These are phyloP conservation scores for Athelia sp. DNA, from an alignment of 1,284 basidiomycete species.

Conservation along the genomic window DNA sequence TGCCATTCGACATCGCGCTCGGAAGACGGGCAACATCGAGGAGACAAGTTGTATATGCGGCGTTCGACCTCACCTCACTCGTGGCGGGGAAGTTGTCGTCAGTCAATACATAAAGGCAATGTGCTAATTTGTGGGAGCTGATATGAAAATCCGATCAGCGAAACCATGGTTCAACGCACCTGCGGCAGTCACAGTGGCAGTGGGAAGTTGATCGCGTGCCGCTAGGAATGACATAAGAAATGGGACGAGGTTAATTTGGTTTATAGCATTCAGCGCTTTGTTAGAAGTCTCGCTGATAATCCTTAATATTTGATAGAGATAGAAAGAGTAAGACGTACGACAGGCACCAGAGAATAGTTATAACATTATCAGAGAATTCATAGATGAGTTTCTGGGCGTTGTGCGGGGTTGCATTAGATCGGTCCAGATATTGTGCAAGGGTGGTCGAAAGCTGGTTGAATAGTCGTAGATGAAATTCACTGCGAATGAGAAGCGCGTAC, in stretches of 20 bases:
- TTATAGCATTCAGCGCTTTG: constrained; percentile 85
- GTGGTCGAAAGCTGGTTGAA: constrained; percentile 64
- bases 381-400: constrained; percentile 75
- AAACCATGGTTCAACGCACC: constrained; percentile 37
- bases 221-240: constrained; percentile 84
- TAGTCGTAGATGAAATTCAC: constrained; percentile 5
- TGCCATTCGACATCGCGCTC: constrained; percentile 33
- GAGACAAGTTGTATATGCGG: constrained; percentile 64
- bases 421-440: constrained; percentile 64
- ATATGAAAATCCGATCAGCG: constrained; percentile 1
- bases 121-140: constrained; percentile 46
- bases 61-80: constrained; percentile 55
- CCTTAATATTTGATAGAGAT: constrained; percentile 21
- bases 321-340: constrained; percentile 54
- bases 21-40: constrained; percentile 55
- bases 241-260: constrained; percentile 68
- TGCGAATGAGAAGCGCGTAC: constrained; percentile 30
- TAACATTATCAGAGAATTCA: constrained; percentile 85
- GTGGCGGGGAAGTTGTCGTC: constrained; percentile 79
- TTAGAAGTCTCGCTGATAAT: constrained; percentile 80
- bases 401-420: constrained; percentile 55
- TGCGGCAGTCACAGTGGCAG: constrained; percentile 71
- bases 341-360: constrained; percentile 89
- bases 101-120: constrained; percentile 86
- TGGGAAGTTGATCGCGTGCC: constrained; percentile 60